Conservation (phyloP, 306 rosid genomes). For the Vigna nakashimae region DNA sequence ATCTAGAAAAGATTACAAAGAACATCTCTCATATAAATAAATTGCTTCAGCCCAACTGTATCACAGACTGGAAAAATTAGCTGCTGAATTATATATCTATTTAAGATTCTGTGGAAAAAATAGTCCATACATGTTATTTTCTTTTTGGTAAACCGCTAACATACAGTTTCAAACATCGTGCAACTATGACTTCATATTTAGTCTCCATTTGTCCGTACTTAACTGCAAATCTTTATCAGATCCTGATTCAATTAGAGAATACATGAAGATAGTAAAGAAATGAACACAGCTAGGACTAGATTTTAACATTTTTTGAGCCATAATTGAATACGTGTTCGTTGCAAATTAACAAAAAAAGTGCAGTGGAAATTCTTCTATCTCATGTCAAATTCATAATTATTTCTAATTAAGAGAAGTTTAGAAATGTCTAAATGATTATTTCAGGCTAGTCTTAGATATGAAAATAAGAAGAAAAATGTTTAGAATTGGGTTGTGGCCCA, state of each 20-base stretch:
- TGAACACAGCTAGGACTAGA: constrained; percentile 4
- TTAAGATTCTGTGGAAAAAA: not conserved
- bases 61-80: constrained; percentile 32
- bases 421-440: constrained; percentile 15
- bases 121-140: not conserved
- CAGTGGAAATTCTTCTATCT: constrained; percentile 15
- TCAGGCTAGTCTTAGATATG: not conserved
- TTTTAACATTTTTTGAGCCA: constrained; percentile 9
- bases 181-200: not conserved
- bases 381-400: not conserved
- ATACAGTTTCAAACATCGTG: not conserved
- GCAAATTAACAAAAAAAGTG: not conserved
- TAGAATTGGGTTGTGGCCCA: not conserved
- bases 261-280: not conserved
- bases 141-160: not conserved
- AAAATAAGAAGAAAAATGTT: not conserved
- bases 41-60: constrained; percentile 1
- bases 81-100: not conserved
- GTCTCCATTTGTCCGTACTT: not conserved
- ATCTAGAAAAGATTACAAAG: not conserved
- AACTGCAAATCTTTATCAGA: constrained; percentile 33
- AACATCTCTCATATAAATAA: not conserved
- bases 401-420: not conserved
- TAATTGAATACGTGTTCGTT: constrained; percentile 6
- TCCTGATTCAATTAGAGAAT: constrained; percentile 19